Evolutionary conservation across 805 yeast genomes (phyloP).

Genomic region (Danielia oregonensis): DNA sequence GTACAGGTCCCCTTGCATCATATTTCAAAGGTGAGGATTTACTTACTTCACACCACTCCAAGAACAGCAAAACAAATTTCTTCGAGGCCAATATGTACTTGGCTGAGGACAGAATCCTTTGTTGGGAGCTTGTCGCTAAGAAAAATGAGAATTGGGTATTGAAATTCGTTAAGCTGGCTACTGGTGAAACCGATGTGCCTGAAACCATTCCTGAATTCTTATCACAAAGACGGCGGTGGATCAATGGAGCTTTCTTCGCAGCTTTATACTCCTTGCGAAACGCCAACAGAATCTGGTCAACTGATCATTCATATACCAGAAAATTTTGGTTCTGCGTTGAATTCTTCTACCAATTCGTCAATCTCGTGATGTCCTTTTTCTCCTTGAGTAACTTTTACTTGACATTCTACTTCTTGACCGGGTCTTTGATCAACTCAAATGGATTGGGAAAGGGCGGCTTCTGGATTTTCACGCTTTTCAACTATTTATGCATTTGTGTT

Average conservation of each 20-base stretch:
- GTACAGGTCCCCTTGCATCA: conserved; percentile 85
- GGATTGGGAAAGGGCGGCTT: conserved; percentile 69
- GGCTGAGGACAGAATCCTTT: conserved; percentile 27
- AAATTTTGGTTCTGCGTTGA: conserved; percentile 24
- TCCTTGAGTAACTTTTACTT: conserved; percentile 26
- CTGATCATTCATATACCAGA: conserved; percentile 20
- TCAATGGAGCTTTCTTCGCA: conserved; percentile 29
- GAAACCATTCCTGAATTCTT: conserved; percentile 24
- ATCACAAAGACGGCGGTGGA: conserved; percentile 28
- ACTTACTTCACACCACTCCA: conserved; percentile 23
- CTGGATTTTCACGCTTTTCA: conserved; percentile 79
- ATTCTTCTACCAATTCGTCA: conserved; percentile 21
- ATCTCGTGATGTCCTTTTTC: conserved; percentile 21
- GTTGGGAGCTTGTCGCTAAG: conserved; percentile 29
- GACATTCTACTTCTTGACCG: conserved; percentile 25
- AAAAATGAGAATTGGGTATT: conserved; percentile 25
- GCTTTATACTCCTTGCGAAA: conserved; percentile 25
- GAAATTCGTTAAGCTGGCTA: conserved; percentile 27
- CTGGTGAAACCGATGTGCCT: conserved; percentile 30
- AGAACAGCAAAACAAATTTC: conserved; percentile 59
- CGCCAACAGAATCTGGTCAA: conserved; percentile 22
- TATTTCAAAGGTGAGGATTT: conserved; percentile 85
- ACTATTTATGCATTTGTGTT: conserved; percentile 77
- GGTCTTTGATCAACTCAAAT: conserved; percentile 49
- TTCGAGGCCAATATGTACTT: conserved; percentile 72